These are phyloP conservation scores for Musa schizocarpa DNA, from an alignment of 176 grass and related monocot species.

Conservation along the genomic window DNA sequence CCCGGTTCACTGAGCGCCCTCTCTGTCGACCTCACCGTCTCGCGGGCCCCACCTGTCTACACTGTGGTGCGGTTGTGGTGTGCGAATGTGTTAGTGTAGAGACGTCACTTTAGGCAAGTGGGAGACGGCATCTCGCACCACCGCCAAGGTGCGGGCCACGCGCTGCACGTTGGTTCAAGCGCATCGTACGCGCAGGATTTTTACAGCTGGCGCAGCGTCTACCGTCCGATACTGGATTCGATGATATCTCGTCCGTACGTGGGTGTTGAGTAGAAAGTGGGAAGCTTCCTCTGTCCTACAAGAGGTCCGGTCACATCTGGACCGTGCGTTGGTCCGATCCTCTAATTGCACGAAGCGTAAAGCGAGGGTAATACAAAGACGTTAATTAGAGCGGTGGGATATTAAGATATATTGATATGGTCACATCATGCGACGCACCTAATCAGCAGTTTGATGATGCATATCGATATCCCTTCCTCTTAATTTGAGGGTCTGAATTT, in stretches of 20 bases:
- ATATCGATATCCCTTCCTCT: no score
- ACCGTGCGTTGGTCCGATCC: no score
- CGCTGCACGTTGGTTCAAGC: not conserved
- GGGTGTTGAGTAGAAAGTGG: no score
- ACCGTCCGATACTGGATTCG: not conserved
- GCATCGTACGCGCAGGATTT: not conserved
- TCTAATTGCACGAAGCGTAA: no score
- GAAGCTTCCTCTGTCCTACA: no score
- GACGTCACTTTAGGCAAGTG: not conserved
- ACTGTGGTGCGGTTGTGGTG: not conserved
- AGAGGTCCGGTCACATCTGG: no score
- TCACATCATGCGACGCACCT: no score
- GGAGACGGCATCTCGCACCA: not conserved
- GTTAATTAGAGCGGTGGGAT: no score
- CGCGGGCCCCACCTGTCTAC: not conserved
- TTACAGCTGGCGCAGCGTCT: not conserved
- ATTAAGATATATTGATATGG: no score
- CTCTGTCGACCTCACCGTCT: not conserved
- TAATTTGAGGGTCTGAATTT: no score
- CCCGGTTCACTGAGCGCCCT: not conserved
- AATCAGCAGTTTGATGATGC: no score
- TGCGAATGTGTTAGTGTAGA: accelerated
- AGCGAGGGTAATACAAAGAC: no score
- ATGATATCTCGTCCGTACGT: not conserved
- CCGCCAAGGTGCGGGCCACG: not conserved